These are phyloP conservation scores for Cadophora gregata DNA, from an alignment of 2,329 filamentous ascomycete genomes.

Conservation along the genomic window DNA sequence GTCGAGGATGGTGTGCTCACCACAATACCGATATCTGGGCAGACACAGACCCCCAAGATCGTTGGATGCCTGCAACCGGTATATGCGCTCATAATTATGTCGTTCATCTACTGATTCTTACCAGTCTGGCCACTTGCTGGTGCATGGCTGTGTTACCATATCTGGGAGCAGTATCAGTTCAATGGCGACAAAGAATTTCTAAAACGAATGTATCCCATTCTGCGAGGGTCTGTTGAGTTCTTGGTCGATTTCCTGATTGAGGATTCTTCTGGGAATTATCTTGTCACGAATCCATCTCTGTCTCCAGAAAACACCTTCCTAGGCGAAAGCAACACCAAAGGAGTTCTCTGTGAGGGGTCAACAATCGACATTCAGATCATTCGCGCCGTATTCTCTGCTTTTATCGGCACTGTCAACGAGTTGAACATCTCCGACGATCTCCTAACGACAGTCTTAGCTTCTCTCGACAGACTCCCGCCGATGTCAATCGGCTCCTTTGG, in stretches of 20 bases:
- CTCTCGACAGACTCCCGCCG: slow-evolving; percentile 31
- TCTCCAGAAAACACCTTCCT: slow-evolving; percentile 48
- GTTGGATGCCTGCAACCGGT: slow-evolving; percentile 43
- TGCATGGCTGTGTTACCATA: slow-evolving; percentile 50
- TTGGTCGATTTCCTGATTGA: slow-evolving; percentile 46
- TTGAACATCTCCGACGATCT: slow-evolving; percentile 45
- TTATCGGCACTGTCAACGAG: slow-evolving; percentile 30
- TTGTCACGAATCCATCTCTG: slow-evolving; percentile 47
- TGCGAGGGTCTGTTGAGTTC: slow-evolving; percentile 44
- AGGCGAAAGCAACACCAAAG: slow-evolving; percentile 35
- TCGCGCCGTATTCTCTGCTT: slow-evolving; percentile 47
- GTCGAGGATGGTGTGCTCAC: slow-evolving; percentile 43
- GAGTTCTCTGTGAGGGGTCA: slow-evolving; percentile 50
- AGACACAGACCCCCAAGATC: slow-evolving; percentile 45
- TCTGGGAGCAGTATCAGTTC: slow-evolving; percentile 49
- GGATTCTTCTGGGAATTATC: slow-evolving; percentile 38
- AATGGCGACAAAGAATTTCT: slow-evolving; percentile 44
- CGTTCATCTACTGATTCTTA: neutral
- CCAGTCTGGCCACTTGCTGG: slow-evolving; percentile 49
- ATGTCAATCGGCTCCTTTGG: slow-evolving; percentile 43
- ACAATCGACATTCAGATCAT: slow-evolving; percentile 55
- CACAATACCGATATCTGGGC: slow-evolving; percentile 46
- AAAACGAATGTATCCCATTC: slow-evolving; percentile 38
- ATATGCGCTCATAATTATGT: neutral
- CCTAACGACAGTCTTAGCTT: slow-evolving; percentile 31